Evolutionary conservation across 495 filamentous ascomycete genomes (phyloP), one percentile per base, ranked within the genome.

Genomic region (Penicillium canescens): DNA sequence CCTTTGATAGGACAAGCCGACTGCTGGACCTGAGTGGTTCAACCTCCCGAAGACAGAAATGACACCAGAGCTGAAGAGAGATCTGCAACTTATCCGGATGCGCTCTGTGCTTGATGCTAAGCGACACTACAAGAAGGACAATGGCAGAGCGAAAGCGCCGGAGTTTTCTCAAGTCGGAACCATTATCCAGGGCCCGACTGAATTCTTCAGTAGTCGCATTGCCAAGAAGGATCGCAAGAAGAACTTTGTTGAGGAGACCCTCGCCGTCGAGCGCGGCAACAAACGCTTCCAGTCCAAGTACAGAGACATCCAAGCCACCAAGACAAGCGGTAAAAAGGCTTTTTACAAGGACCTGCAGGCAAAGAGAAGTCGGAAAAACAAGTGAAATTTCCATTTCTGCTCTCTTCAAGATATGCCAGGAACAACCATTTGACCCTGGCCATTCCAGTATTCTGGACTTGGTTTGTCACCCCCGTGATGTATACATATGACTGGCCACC

Each of bases 131-230:
- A 94, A 92, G 64, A 96, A 96, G 69, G 85, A 89, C 40, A 84
- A 79, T 35, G 77, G 78, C 26, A 88, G 86, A 71, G 70, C 75
- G 46, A 67, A 79, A 38, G 66, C 86, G 3, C 94, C 94, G 6
- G 80, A 91, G 52, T 97, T 86, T 66, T 92, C 87, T 23, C 89
- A 95, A 57, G 85, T 96, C 20, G 94, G 94, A 41, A 95, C 88
- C 3, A 84, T 98, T 46, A 82, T 96, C 34, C 84, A 96, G 59
- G 93, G 92, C 0, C 89, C 92, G 16, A 91, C 90, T 0, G 94
- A 98, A 59, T 96, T 86, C 74, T 89, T 83, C 73, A 90, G 78
- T 56, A 79, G 80, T 13, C 82, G 94, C 18, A 79, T 98, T 34
- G 79, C 82, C 26, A 94, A 92, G 68, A 95, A 88, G 70, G 88